These are phyloP conservation scores for Metschnikowia orientalis DNA, from an alignment of 805 yeast species.

Conservation along the genomic window DNA sequence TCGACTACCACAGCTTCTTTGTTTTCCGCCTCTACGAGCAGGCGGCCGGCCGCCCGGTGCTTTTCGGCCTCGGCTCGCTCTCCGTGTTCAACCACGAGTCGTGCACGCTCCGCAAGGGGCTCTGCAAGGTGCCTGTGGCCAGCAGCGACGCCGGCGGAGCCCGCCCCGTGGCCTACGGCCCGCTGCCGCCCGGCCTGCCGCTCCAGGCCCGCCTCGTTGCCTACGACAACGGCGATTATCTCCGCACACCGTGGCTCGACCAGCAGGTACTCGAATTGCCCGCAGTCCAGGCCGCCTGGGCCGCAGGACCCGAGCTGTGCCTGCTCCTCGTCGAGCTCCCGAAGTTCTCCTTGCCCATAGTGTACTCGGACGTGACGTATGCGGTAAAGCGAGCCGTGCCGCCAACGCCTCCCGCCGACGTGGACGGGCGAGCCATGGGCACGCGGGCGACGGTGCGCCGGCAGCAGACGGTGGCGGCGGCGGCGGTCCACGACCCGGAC, in stretches of 20 bases:
- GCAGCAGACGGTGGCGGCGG: too few species aligned
- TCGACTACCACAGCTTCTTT: conserved; percentile 60
- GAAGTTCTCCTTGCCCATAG: conserved; percentile 67
- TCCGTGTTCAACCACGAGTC: conserved; percentile 50
- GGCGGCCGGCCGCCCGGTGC: conserved; percentile 45
- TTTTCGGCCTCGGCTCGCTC: conserved; percentile 60
- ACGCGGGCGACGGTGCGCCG: too few species aligned
- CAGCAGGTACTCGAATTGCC: conserved; percentile 47
- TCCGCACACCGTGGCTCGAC: conserved; percentile 70
- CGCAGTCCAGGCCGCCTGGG: background rate
- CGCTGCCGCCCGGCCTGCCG: conserved; percentile 21
- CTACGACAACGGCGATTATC: conserved; percentile 65
- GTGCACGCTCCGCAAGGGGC: conserved; percentile 65
- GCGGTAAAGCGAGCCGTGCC: too few species aligned
- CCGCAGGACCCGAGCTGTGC: conserved; percentile 13
- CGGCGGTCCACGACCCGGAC: conserved; percentile 40
- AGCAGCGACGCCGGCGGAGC: too few species aligned
- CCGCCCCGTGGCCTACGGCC: conserved; percentile 23
- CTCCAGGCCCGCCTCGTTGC: conserved; percentile 52
- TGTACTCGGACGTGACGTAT: conserved; percentile 57
- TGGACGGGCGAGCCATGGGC: too few species aligned
- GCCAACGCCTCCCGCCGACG: too few species aligned
- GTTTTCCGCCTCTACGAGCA: conserved; percentile 67
- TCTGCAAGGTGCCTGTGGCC: conserved; percentile 61
- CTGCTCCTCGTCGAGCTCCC: conserved; percentile 43